Evolutionary conservation across 345 rosid species (phyloP).

Genomic region (Clarkia xantiana): DNA sequence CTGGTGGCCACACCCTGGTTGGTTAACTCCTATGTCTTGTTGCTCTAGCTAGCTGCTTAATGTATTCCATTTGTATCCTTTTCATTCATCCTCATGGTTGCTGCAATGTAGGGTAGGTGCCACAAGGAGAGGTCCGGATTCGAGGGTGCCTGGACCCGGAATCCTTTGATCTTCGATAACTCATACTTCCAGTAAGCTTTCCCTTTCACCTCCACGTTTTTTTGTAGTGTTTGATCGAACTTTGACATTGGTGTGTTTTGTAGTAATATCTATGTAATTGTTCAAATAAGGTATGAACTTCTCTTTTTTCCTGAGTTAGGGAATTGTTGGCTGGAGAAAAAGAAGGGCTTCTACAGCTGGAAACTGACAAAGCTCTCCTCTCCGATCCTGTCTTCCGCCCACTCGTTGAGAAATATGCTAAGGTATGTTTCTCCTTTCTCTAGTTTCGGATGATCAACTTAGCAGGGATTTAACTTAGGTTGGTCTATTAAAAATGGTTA

Average conservation of each 20-base stretch:
- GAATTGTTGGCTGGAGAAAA: slow-evolving; percentile 80
- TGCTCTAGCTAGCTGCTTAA: neutral
- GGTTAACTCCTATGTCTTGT: slow-evolving; percentile 7
- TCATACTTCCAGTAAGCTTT: slow-evolving; percentile 65
- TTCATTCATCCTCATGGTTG: neutral
- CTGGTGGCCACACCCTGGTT: slow-evolving; percentile 95
- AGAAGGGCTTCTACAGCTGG: slow-evolving; percentile 77
- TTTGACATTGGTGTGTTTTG: neutral
- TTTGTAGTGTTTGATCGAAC: too few species aligned
- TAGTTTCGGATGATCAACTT: neutral
- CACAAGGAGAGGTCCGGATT: slow-evolving; percentile 98
- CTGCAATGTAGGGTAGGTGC: slow-evolving; percentile 56
- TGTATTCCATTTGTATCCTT: neutral
- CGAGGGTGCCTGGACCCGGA: slow-evolving; percentile 84
- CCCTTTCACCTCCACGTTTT: neutral
- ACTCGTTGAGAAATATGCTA: slow-evolving; percentile 72
- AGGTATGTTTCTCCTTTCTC: slow-evolving; percentile 18
- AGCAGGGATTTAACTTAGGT: too few species aligned
- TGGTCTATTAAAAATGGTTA: too few species aligned
- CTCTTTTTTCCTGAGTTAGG: slow-evolving; percentile 24
- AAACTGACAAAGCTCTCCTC: slow-evolving; percentile 72
- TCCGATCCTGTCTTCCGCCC: slow-evolving; percentile 74
- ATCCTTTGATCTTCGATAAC: slow-evolving; percentile 85
- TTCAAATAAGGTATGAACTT: too few species aligned
- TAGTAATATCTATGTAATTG: too few species aligned